phyloP scores from a whole-genome alignment of 768 basidiomycete genomes.

The Lactarius sanguifluus region DNA sequence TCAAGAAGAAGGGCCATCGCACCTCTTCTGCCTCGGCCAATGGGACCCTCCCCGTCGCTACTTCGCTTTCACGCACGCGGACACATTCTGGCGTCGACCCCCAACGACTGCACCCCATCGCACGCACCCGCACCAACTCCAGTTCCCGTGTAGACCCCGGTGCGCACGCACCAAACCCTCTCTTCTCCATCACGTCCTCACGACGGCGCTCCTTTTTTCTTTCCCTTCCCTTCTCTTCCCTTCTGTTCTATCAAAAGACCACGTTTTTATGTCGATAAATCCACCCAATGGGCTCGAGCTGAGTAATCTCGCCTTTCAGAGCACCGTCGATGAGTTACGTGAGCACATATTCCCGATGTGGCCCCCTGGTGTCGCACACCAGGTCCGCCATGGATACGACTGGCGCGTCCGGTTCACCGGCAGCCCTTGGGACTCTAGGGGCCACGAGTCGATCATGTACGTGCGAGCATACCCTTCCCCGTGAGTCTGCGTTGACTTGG shows the following conservation, averaged over 20 bases:
- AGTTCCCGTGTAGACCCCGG: constrained; percentile 33
- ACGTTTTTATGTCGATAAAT: constrained; percentile 70
- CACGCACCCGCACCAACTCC: constrained; percentile 40
- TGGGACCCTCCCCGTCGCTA: constrained; percentile 31
- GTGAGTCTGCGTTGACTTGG: neutral
- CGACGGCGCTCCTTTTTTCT: constrained; percentile 11
- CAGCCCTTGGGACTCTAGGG: constrained; percentile 65
- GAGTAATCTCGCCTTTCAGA: constrained; percentile 47
- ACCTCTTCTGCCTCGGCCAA: neutral
- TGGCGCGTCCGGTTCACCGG: constrained; percentile 66
- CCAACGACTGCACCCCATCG: constrained; percentile 34
- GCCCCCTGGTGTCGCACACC: constrained; percentile 60
- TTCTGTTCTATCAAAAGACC: constrained; percentile 49
- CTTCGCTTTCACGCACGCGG: constrained; percentile 36
- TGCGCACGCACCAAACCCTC: constrained; percentile 22
- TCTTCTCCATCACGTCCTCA: constrained; percentile 7
- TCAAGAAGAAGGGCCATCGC: constrained; percentile 53
- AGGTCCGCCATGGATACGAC: constrained; percentile 44
- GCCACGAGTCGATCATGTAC: constrained; percentile 55
- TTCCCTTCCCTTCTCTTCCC: neutral
- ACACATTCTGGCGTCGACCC: constrained; percentile 43
- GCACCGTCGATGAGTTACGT: constrained; percentile 59
- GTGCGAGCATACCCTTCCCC: constrained; percentile 25
- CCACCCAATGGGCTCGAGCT: constrained; percentile 61
- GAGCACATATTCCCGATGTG: constrained; percentile 59